phyloP scores from a whole-genome alignment of 352 stramenopile genomes.

The Halophytophthora batemanensis region DNA sequence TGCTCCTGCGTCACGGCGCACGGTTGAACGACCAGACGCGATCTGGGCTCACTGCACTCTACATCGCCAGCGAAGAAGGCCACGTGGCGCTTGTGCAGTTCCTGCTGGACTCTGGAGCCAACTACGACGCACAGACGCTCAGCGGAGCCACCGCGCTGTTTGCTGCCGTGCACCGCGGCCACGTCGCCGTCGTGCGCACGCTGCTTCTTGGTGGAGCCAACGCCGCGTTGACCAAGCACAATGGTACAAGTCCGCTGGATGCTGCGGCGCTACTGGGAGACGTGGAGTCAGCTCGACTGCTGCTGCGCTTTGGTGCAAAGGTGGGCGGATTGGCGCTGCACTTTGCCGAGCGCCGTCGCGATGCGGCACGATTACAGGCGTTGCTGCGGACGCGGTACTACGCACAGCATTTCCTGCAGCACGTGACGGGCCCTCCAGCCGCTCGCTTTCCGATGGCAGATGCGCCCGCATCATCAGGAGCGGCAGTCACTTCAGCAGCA shows the following conservation, averaged over 20 bases:
- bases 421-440: slow-evolving; percentile 4
- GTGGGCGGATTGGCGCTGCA: slow-evolving; percentile 65
- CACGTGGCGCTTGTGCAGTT: slow-evolving; percentile 61
- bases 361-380: slow-evolving; percentile 45
- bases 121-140: slow-evolving; percentile 39
- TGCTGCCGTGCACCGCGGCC: slow-evolving; percentile 70
- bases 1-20: slow-evolving; percentile 52
- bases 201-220: slow-evolving; percentile 57
- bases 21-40: slow-evolving; percentile 69
- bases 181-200: slow-evolving; percentile 45
- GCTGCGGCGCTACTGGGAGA: slow-evolving; percentile 64
- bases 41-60: slow-evolving; percentile 73
- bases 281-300: slow-evolving; percentile 48
- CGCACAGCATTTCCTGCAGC: slow-evolving; percentile 42
- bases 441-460: slow-evolving; percentile 2
- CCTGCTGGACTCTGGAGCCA: slow-evolving; percentile 37
- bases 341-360: slow-evolving; percentile 67
- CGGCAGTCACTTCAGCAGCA: too few relatives aligned
- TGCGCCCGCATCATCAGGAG: too few relatives aligned
- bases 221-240: slow-evolving; percentile 58
- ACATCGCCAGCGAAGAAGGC: slow-evolving; percentile 85
- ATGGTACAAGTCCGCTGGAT: slow-evolving; percentile 72
- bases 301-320: slow-evolving; percentile 65
- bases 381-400: slow-evolving; percentile 69
- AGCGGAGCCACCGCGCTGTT: slow-evolving; percentile 76